A percentile compares a stretch with the other conserved stretches of the same genome.
Conservation (phyloP, 2,329 filamentous ascomycete genomes). For the Colletotrichum sp. region DNA sequence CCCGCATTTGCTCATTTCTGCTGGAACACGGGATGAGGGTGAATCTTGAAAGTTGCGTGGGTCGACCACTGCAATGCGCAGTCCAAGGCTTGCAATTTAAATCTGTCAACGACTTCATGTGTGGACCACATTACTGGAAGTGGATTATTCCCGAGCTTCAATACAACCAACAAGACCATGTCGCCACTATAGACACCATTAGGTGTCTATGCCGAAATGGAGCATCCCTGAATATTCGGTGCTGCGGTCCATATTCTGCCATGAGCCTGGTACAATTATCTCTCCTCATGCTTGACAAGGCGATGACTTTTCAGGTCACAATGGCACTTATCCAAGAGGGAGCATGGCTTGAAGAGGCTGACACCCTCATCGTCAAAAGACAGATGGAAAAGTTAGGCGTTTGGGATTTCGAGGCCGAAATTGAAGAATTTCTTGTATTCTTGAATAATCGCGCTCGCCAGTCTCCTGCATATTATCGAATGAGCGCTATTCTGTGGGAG, state of each 20-base stretch:
- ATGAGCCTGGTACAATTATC: neutral
- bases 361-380: neutral
- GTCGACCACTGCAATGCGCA: neutral
- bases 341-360: neutral
- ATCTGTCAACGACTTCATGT: too few relatives aligned
- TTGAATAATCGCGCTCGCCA: too few relatives aligned
- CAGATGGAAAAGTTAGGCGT: neutral
- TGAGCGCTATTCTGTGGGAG: too few relatives aligned
- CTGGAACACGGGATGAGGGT: rapidly evolving
- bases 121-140: too few relatives aligned
- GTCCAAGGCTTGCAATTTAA: neutral
- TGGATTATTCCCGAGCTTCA: neutral
- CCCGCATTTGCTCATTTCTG: neutral
- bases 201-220: neutral
- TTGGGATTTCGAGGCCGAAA: too few relatives aligned
- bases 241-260: rapidly evolving
- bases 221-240: neutral
- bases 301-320: neutral
- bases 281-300: neutral
- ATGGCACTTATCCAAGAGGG: neutral
- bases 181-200: neutral
- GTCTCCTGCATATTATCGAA: too few relatives aligned
- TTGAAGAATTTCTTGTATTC: too few relatives aligned
- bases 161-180: neutral
- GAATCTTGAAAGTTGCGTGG: neutral